Evolutionary conservation across 208 protist species (phyloP).

Genomic region (Porcisia hertigi): DNA sequence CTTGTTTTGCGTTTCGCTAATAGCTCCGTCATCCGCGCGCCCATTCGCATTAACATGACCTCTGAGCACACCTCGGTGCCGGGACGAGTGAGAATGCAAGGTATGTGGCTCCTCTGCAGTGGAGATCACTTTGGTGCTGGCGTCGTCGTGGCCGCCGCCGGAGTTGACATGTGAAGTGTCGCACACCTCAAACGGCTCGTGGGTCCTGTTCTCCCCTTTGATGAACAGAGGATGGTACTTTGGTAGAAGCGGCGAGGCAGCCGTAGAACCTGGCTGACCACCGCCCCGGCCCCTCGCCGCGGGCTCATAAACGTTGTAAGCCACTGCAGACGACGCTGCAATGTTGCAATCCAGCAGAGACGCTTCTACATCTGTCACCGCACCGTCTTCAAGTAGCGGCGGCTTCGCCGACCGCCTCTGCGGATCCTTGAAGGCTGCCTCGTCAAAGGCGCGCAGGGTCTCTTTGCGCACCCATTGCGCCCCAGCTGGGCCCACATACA

Average conservation of each 20-base stretch:
- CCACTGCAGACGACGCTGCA: background rate
- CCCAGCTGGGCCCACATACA: conserved; percentile 37
- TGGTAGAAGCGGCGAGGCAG: background rate
- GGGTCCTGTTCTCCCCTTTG: background rate
- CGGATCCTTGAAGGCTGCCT: conserved; percentile 33
- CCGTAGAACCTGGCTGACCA: background rate
- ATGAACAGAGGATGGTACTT: background rate
- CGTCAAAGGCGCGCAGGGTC: conserved; percentile 44
- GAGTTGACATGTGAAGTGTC: background rate
- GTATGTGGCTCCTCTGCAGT: background rate
- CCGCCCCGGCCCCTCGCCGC: background rate
- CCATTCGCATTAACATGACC: background rate
- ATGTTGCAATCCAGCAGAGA: background rate
- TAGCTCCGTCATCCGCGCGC: background rate
- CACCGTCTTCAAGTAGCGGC: background rate
- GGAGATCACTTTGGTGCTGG: background rate
- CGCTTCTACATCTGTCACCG: background rate
- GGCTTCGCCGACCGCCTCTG: background rate
- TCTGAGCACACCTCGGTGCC: background rate
- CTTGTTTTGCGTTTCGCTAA: background rate
- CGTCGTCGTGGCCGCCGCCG: background rate
- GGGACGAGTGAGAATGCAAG: background rate
- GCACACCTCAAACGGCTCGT: conserved; percentile 2
- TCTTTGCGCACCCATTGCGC: conserved; percentile 34
- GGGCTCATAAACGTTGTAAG: background rate